Conservation (phyloP, 2,329 filamentous ascomycete genomes). For the Exophiala sp. region DNA sequence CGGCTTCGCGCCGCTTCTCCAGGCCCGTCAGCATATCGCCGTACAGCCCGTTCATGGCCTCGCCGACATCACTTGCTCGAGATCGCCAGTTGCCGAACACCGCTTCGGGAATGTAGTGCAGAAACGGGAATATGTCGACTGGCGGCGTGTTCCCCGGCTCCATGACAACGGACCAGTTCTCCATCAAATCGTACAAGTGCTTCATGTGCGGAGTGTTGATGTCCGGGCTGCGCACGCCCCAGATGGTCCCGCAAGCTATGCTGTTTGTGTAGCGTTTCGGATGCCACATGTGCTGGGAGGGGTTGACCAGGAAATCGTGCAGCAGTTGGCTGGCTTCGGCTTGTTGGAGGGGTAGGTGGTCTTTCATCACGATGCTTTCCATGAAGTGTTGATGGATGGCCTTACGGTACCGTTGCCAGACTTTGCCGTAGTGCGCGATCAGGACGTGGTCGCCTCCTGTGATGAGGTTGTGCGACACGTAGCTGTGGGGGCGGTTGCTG, state of each 20-base stretch:
- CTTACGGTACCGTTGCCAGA: conserved; percentile 47
- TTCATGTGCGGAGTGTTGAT: conserved; percentile 36
- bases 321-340: conserved; percentile 51
- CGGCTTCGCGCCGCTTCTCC: conserved; percentile 31
- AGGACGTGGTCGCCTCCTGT: conserved; percentile 47
- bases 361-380: conserved; percentile 39
- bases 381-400: conserved; percentile 46
- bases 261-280: conserved; percentile 50
- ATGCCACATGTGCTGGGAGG: conserved; percentile 47
- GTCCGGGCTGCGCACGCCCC: conserved; percentile 35
- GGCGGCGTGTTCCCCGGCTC: conserved; percentile 49
- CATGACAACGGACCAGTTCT: conserved; percentile 43
- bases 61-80: conserved; percentile 36
- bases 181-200: conserved; percentile 42
- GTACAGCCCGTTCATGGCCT: conserved; percentile 43
- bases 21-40: conserved; percentile 35
- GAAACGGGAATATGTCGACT: conserved; percentile 46
- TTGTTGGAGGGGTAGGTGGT: conserved; percentile 43
- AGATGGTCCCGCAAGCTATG: conserved; percentile 38
- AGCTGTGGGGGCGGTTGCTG: conserved; percentile 41
- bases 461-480: conserved; percentile 43
- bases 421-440: conserved; percentile 45
- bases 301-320: conserved; percentile 41
- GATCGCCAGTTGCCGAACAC: conserved; percentile 40
- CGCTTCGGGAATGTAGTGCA: conserved; percentile 43